Base-by-base conservation (phyloP, 2,329 filamentous ascomycete genomes). In the Aspergillus piperis region DNA sequence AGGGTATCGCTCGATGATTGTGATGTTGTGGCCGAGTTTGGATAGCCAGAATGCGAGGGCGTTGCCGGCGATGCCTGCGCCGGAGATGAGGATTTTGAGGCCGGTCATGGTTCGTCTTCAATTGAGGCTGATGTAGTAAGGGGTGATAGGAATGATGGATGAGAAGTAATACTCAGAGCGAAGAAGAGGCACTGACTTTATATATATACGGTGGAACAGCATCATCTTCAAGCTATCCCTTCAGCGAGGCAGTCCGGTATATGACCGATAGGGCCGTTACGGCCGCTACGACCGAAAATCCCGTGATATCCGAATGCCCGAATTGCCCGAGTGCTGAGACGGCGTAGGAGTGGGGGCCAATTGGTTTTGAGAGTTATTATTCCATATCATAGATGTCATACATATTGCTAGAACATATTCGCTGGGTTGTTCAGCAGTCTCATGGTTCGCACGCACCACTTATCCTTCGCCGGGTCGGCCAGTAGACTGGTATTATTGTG, bases 31-130 rank as follows among this genome's bases (percentile, higher is more conserved):
- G 3, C 73, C 71, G 6, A 67, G 58, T 23, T 69, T 70, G 5
- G 81, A 72, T 6, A 86, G 78, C 72, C 80, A 82, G 69, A 78
- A 80, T 23, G 83, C 83, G 8, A 85, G 72, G 8, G 81, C 74
- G 10, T 74, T 76, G 8, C 77, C 78, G n/a, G 73, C 71, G 55
- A 78, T 71, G n/a, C 77, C 74, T 17, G 71, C 75, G 11, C 78
- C 78, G 52, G 76, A 72, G 61, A 85, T 81, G 61, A 85, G 80
- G 42, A 85, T 69, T 51, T 78, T 80, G 8, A 83, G 54, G 5
- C 11, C 1, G 44, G 64, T 27, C 59, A 63, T 64, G 3, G 25
- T 27, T 27, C 7, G 3, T 27, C 4, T 19, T 42, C 19, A 41
- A 19, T 2, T 2, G 19, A 19, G 19, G 39, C 3, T 19, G 17